Conservation (phyloP, 805 yeast species). For the Pichia cabralensis region DNA sequence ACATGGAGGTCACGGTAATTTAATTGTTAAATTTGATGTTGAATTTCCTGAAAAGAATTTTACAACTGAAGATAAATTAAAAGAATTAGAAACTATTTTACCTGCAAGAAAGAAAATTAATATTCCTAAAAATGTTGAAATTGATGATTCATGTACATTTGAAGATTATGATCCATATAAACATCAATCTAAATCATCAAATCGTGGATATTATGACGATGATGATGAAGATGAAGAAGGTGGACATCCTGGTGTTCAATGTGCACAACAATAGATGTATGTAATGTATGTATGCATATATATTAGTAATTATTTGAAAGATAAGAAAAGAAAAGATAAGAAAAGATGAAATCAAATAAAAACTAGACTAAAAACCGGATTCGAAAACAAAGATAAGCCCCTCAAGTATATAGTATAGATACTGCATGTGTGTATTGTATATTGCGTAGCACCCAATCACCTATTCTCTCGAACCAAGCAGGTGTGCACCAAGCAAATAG, state of each 20-base stretch:
- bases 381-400: no score
- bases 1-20: constrained; percentile 80
- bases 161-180: constrained; percentile 22
- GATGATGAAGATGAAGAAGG: constrained; percentile 46
- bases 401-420: no score
- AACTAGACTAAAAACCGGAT: no score
- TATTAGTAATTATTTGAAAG: no score
- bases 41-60: constrained; percentile 79
- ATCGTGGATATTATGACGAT: constrained; percentile 28
- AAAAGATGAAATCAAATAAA: no score
- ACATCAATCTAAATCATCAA: constrained; percentile 23
- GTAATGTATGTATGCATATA: no score
- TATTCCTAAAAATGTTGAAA: constrained; percentile 63
- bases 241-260: constrained; percentile 72
- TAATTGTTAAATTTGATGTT: constrained; percentile 75
- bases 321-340: no score
- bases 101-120: constrained; percentile 60
- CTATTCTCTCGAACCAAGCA: no score
- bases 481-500: no score
- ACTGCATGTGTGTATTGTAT: no score
- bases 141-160: constrained; percentile 50
- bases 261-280: constrained; percentile 77
- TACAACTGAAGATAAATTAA: constrained; percentile 64
- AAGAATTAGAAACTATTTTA: constrained; percentile 61
- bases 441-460: no score